phyloP scores from a whole-genome alignment of 331 rosid species.

The Quercus phellos region DNA sequence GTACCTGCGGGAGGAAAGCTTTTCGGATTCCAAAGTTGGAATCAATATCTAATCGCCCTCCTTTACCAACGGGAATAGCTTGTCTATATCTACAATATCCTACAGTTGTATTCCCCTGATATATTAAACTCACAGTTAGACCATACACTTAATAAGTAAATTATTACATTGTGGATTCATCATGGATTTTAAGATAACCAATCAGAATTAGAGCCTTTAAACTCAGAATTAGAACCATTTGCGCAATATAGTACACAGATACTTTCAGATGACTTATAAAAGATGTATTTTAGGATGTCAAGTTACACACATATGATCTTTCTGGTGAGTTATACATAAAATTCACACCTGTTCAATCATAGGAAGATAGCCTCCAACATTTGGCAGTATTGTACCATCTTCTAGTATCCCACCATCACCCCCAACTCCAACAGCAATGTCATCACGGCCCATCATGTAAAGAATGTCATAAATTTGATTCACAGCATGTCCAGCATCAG shows the following conservation, averaged over 20 bases:
- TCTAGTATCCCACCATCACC: slow-evolving; percentile 50
- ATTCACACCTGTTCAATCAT: slow-evolving; percentile 49
- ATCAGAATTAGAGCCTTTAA: background rate
- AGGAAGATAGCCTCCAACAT: slow-evolving; percentile 62
- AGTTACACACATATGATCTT: background rate
- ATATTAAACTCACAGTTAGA: background rate
- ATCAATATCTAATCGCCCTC: slow-evolving; percentile 48
- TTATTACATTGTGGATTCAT: background rate
- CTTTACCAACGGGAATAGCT: slow-evolving; percentile 43
- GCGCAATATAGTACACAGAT: background rate
- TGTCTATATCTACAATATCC: slow-evolving; percentile 58
- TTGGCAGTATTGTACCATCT: slow-evolving; percentile 37
- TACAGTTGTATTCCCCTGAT: slow-evolving; percentile 44
- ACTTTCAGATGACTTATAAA: background rate
- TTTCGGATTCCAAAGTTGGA: slow-evolving; percentile 45
- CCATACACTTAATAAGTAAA: background rate
- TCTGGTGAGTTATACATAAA: background rate
- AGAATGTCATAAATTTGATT: slow-evolving; percentile 48
- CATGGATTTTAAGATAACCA: background rate
- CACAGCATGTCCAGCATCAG: slow-evolving; percentile 53
- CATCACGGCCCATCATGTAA: slow-evolving; percentile 62
- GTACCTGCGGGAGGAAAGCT: slow-evolving; percentile 58
- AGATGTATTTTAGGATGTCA: background rate
- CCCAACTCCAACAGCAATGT: slow-evolving; percentile 49
- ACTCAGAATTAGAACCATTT: background rate